Base-by-base conservation (phyloP, 805 yeast species). In the Nakazawaea molendinolei region DNA sequence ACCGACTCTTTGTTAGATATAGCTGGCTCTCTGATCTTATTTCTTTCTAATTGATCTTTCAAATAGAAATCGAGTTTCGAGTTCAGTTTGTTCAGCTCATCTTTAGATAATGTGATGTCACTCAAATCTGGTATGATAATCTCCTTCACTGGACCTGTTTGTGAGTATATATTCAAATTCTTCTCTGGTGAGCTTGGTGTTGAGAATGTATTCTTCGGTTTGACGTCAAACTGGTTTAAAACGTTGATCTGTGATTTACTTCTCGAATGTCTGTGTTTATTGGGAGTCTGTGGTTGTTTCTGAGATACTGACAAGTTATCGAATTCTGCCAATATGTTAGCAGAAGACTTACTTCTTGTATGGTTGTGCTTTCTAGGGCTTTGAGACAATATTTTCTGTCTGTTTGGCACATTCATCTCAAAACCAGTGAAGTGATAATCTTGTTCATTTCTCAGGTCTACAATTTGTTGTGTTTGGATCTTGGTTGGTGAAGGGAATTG, bases 301-400 rank as follows among this genome's bases (percentile, higher is more conserved):
- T 17, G 18, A 18, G 15, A 14, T 7, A 33, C 15, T 12, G 10
- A 31, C 25, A 37, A 23, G 16, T 23, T 20, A 22, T 27, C 36
- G 17, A 38, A 38, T 5, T 23, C 26, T 6, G 23, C 16, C 26
- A 38, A 24, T 12, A 38, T 38, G 16, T 38, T 29, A n/a, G 21
- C 20, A 16, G 23, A 34, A 2, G 40, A 38, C 18, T 33, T 38
- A 16, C 40, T 38, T 14, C 40, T 23, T 6, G 34, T 23, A 28
- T 38, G 40, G 25, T 32, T 32, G 17, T 38, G 40, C 15, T 17
- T 38, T 20, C 37, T 32, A 4, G 37, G 37, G 21, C 37, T 38
- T 18, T 37, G 31, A 8, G 27, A 8, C 13, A 28, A 27, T 5
- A 8, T 31, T 17, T 31, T 31, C n/a, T 20, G 19, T 4, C 23